A percentile compares a stretch with the other conserved stretches of the same genome.
These are phyloP conservation scores for Nothophoma quercina DNA, from an alignment of 2,329 filamentous ascomycete genomes.

Conservation along the genomic window DNA sequence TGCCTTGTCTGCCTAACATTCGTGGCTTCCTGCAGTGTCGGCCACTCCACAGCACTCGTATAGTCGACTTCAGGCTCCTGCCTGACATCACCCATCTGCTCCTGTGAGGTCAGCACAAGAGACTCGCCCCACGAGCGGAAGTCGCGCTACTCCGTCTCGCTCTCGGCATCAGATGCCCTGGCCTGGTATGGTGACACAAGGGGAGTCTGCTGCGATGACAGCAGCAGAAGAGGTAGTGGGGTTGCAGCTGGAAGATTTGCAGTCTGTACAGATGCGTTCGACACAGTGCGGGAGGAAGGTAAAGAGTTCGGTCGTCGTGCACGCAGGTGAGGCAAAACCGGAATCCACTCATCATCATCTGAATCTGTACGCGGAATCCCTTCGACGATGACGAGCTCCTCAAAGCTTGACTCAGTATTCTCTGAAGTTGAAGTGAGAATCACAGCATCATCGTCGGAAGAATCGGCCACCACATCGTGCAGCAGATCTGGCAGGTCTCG, in stretches of 20 bases:
- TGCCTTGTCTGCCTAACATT: neutral
- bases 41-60: slow-evolving; percentile 26
- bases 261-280: neutral
- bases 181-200: neutral
- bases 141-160: neutral
- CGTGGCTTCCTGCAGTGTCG: slow-evolving; percentile 23
- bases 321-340: neutral
- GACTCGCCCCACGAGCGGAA: slow-evolving; percentile 1
- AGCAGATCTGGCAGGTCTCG: neutral
- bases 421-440: neutral
- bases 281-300: neutral
- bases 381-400: neutral
- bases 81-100: neutral
- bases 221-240: neutral
- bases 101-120: neutral
- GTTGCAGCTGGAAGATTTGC: neutral
- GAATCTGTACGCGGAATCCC: neutral
- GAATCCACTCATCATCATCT: slow-evolving; percentile 8
- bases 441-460: neutral
- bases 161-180: neutral
- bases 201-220: neutral
- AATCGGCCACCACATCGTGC: neutral
- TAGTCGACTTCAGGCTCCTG: neutral
- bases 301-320: neutral
- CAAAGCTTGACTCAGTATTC: neutral